phyloP scores from a whole-genome alignment of 495 filamentous ascomycete species.

The Aspergillus leporis region DNA sequence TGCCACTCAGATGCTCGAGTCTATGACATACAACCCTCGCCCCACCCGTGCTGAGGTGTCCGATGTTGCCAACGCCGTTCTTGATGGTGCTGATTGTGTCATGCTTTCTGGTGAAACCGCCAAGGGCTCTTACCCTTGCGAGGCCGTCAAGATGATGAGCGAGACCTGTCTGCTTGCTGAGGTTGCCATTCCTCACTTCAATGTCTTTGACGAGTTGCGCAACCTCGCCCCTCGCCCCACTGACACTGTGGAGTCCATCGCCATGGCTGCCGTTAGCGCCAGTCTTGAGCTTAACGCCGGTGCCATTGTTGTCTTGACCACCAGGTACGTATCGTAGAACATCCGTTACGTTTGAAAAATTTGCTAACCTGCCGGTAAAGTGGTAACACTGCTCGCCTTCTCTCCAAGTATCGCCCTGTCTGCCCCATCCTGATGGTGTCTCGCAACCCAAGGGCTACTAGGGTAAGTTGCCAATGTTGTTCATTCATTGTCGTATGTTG shows the following conservation, averaged over 20 bases:
- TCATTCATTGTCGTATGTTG: background rate
- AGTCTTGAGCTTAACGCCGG: constrained; percentile 94
- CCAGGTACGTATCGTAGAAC: constrained; percentile 56
- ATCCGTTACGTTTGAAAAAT: constrained; percentile 4
- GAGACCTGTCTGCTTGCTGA: constrained; percentile 95
- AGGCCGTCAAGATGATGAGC: constrained; percentile 96
- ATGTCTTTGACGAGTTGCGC: constrained; percentile 92
- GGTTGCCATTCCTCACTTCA: constrained; percentile 94
- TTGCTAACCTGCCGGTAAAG: constrained; percentile 44
- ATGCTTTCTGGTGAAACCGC: constrained; percentile 99
- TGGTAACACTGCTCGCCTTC: constrained; percentile 85
- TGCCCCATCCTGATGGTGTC: constrained; percentile 99
- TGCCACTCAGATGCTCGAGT: constrained; percentile 91
- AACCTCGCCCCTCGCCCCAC: constrained; percentile 78
- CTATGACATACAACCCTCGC: constrained; percentile 99
- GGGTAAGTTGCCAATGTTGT: constrained; percentile 47
- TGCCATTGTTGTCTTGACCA: constrained; percentile 92
- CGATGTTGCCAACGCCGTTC: constrained; percentile 96
- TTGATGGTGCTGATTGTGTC: constrained; percentile 97
- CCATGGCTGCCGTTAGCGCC: constrained; percentile 93
- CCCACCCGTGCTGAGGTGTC: constrained; percentile 97
- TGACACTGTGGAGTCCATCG: constrained; percentile 83
- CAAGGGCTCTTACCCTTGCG: constrained; percentile 91
- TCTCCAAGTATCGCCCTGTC: constrained; percentile 97
- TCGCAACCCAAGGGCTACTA: constrained; percentile 75